Percentiles rank a stretch among this genome's conserved stretches.
Conservation (phyloP, 2,329 filamentous ascomycete genomes). For the Fusarium concolor region DNA sequence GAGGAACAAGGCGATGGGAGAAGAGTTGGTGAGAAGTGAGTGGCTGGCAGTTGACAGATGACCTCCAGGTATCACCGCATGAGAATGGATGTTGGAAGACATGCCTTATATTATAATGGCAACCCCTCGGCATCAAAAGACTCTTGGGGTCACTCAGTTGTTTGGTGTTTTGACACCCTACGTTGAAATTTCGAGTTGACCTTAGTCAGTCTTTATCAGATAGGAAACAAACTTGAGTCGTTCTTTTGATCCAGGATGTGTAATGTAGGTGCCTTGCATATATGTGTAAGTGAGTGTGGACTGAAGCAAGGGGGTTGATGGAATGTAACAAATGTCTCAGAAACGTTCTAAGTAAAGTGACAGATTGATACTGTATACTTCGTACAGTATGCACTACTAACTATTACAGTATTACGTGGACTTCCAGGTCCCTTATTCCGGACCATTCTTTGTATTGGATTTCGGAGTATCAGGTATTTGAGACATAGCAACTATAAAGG, state of each 20-base stretch:
- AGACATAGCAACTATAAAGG: too few relatives aligned
- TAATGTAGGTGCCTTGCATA: not conserved
- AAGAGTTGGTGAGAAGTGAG: slow-evolving; percentile 18
- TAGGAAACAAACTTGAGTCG: slow-evolving; percentile 39
- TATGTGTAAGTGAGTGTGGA: not conserved
- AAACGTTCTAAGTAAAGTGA: not conserved
- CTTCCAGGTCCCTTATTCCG: too few relatives aligned
- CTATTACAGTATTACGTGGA: too few relatives aligned
- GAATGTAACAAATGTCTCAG: slow-evolving; percentile 15
- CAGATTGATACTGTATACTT: not conserved
- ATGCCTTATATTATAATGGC: slow-evolving; percentile 14
- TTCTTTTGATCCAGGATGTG: slow-evolving; percentile 33
- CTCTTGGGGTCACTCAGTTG: slow-evolving; percentile 19
- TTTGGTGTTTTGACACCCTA: slow-evolving; percentile 33
- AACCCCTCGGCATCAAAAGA: slow-evolving; percentile 17
- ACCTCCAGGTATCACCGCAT: slow-evolving; percentile 3
- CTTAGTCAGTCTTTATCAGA: slow-evolving; percentile 46
- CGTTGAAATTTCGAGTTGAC: slow-evolving; percentile 37
- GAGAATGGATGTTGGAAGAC: slow-evolving; percentile 21
- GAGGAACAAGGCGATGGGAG: slow-evolving; percentile 12
- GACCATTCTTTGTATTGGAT: too few relatives aligned
- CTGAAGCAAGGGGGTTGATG: not conserved
- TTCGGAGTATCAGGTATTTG: too few relatives aligned
- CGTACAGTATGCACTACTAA: not conserved
- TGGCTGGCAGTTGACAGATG: slow-evolving; percentile 13